Percentiles rank a stretch among this genome's conserved stretches.
These are phyloP conservation scores for Fragaria nilgerrensis DNA, from an alignment of 306 rosid genomes.

Conservation along the genomic window DNA sequence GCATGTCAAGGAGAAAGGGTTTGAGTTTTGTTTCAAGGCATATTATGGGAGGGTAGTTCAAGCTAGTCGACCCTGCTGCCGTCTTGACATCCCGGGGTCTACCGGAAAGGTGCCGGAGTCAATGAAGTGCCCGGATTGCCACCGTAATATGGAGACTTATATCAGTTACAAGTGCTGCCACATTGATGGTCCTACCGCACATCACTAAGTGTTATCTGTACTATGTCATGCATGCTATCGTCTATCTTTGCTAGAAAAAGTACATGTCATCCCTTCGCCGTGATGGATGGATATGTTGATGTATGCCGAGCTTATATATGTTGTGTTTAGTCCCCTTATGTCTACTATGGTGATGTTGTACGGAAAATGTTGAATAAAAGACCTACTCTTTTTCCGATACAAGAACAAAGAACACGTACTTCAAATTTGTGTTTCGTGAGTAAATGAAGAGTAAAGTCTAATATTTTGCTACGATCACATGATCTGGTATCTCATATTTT, in stretches of 20 bases:
- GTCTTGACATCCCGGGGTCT: slow-evolving; percentile 30
- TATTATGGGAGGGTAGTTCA: slow-evolving; percentile 10
- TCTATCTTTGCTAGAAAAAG: background rate
- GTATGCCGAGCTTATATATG: background rate
- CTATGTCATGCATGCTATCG: too few species aligned
- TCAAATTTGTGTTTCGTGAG: too few species aligned
- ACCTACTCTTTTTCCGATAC: too few species aligned
- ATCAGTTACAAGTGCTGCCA: slow-evolving; percentile 64
- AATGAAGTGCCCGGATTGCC: slow-evolving; percentile 53
- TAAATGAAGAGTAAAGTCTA: too few species aligned
- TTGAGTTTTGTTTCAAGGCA: slow-evolving; percentile 27
- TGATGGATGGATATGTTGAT: background rate
- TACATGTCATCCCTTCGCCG: background rate
- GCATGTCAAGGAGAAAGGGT: slow-evolving; percentile 22
- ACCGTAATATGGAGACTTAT: slow-evolving; percentile 44
- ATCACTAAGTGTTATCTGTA: slow-evolving; percentile 1
- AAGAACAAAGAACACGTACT: too few species aligned
- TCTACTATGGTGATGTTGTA: too few species aligned
- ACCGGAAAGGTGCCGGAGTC: slow-evolving; percentile 43
- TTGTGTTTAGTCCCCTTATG: background rate
- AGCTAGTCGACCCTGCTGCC: slow-evolving; percentile 24
- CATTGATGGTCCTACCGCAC: slow-evolving; percentile 7
- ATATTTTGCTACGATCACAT: too few species aligned
- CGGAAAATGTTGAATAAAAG: too few species aligned
- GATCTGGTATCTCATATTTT: too few species aligned